Evolutionary conservation across 768 basidiomycete species (phyloP).

Genomic region (Lepiota brunneoincarnata): DNA sequence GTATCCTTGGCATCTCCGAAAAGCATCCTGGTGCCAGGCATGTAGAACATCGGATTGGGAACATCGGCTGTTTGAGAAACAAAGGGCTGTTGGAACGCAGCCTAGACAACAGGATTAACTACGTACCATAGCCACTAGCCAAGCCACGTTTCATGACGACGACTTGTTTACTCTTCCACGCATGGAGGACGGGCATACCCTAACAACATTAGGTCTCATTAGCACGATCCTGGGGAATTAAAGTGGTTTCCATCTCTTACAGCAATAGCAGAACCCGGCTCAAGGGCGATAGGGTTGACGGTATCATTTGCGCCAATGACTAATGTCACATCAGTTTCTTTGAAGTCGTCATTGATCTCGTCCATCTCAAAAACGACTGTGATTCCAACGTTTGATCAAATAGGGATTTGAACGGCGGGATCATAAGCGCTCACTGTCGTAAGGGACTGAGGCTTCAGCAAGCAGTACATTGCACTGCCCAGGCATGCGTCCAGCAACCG

Average conservation of each 20-base stretch:
- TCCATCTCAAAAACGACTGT: slow-evolving; percentile 93
- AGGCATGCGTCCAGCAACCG: slow-evolving; percentile 91
- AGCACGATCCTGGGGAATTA: neutral
- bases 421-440: slow-evolving; percentile 60
- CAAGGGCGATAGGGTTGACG: slow-evolving; percentile 87
- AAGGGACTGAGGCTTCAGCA: slow-evolving; percentile 87
- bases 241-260: slow-evolving; percentile 28
- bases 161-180: slow-evolving; percentile 92
- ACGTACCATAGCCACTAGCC: slow-evolving; percentile 80
- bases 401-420: neutral
- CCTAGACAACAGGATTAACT: neutral
- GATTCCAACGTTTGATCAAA: slow-evolving; percentile 8
- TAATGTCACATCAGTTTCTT: slow-evolving; percentile 84
- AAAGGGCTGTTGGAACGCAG: neutral
- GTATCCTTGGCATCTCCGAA: slow-evolving; percentile 92
- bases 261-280: slow-evolving; percentile 83
- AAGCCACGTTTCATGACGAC: slow-evolving; percentile 92
- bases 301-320: slow-evolving; percentile 94
- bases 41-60: slow-evolving; percentile 93
- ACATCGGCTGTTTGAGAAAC: slow-evolving; percentile 62
- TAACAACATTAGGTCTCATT: slow-evolving; percentile 15
- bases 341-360: slow-evolving; percentile 91
- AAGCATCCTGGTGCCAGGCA: slow-evolving; percentile 86
- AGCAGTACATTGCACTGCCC: slow-evolving; percentile 92
- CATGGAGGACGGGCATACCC: slow-evolving; percentile 91